These are phyloP conservation scores for Mycena kentingensis DNA, from an alignment of 768 basidiomycete species.

Conservation along the genomic window DNA sequence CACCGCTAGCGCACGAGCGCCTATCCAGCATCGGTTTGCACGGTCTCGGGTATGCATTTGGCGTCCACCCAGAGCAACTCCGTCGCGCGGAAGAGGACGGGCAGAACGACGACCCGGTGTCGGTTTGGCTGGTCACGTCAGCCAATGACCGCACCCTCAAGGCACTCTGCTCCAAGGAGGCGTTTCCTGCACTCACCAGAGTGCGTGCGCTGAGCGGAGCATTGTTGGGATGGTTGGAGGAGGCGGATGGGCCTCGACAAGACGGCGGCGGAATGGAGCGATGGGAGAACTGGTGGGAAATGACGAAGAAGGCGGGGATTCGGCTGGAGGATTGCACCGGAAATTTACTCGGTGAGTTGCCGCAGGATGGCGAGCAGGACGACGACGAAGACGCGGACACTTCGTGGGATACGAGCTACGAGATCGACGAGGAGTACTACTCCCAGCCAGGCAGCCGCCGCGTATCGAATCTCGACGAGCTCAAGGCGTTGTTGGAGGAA, in stretches of 20 bases:
- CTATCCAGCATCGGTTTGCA: slow-evolving; percentile 69
- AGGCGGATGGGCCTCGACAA: slow-evolving; percentile 48
- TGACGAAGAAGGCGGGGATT: slow-evolving; percentile 49
- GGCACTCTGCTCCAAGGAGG: slow-evolving; percentile 45
- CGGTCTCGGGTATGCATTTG: slow-evolving; percentile 69
- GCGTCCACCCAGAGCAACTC: slow-evolving; percentile 50
- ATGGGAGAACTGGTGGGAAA: slow-evolving; percentile 73
- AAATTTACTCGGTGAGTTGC: slow-evolving; percentile 54
- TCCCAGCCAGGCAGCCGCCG: slow-evolving; percentile 31
- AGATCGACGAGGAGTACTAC: slow-evolving; percentile 35
- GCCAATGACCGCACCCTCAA: slow-evolving; percentile 69
- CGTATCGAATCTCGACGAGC: slow-evolving; percentile 38
- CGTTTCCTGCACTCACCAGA: slow-evolving; percentile 63
- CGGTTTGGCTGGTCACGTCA: slow-evolving; percentile 46
- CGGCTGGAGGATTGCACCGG: slow-evolving; percentile 80
- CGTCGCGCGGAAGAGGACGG: slow-evolving; percentile 36
- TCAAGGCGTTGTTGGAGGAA: slow-evolving; percentile 59
- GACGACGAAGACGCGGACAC: slow-evolving; percentile 31
- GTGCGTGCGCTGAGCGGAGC: slow-evolving; percentile 60
- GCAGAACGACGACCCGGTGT: slow-evolving; percentile 40
- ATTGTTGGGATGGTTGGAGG: slow-evolving; percentile 60
- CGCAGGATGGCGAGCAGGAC: slow-evolving; percentile 35
- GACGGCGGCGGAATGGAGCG: slow-evolving; percentile 48
- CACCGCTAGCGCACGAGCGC: slow-evolving; percentile 52
- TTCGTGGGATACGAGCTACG: slow-evolving; percentile 13